Base-by-base conservation (phyloP, 306 rosid genomes). In the Pterocarpus santalinus region DNA sequence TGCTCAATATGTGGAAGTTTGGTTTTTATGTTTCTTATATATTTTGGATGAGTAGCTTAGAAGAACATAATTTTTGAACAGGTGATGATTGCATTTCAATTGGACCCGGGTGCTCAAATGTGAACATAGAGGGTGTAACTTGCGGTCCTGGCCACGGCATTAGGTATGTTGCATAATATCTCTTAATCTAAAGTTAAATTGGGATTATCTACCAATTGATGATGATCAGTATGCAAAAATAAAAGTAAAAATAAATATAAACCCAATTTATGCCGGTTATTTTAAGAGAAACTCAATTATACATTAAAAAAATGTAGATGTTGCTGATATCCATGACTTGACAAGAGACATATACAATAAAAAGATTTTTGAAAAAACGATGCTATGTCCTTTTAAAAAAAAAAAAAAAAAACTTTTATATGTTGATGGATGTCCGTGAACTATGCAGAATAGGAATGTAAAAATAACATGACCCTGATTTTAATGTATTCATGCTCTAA, bases 101-200 rank as follows among this genome's bases (percentile, higher is more conserved):
- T 80, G 99, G 99, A 55, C 88, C 99, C 0, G 97, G 99, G 22
- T 90, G 97, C 74, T 65, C 90, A 49, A 62, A 96, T 61, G 99
- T 96, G 79, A 90, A 88, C 69, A 94, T 96, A 8, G 86, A 85
- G 10, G 94, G 97, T 4, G 93, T 96, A 65, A 92, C 96, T 67
- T 96, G 99, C 74, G 99, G 92, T 69, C 99, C 99, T 14, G 86
- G 97, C 87, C 98, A 96, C 65, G 99, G 98, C 35, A 96, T 96
- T 36, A 95, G 99, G 99, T 95, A 87, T 46, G 22, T 30, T 85
- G 80, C 72, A 30, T 13, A 52, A 44, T 56, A 30, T 66, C 44
- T 41, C 60, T 78, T 73, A 76, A 78, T 58, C 32, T 43, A 14
- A 7, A 35, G 76, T 49, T 55, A 39, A 58, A 72, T 49, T 82